Base-by-base conservation (phyloP, 441 rosid genomes). In the Gossypium lobatum region DNA sequence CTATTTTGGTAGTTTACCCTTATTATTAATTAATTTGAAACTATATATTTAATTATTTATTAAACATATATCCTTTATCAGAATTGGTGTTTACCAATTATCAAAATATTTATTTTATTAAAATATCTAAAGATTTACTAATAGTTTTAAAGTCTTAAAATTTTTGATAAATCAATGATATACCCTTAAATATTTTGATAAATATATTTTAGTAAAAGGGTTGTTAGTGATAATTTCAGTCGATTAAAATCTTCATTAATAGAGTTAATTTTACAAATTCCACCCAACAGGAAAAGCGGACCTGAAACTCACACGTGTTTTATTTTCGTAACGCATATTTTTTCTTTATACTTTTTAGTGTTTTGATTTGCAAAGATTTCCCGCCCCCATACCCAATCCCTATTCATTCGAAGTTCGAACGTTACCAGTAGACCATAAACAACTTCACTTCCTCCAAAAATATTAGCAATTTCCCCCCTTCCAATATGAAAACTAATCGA, bases 401-500 rank as follows among this genome's bases (percentile, higher is more conserved):
- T 20, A 9, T 13, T 65, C 37, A 26, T 52, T 52, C 57, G 57
- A 52, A 52, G 57, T 66, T 68, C 42, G 16, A 68, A 68, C 71
- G 59, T 50, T 48, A 25, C 45, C 45, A 25, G 3, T 3, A 66
- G 13, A 0, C 4, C 70, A 10, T 2, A 45, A 45, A 13, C 70
- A 45, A 46, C 21, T 48, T n/a, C 23, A 14, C 57, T 45, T 42
- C 54, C 21, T 11, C 4, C n/a, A 42, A 17, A 37, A 59, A 13
- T 28, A 3, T 23, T 59, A 25, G 39, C n/a, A 25, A 26, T 60
- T 58, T 25, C 34, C 18, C 20, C 23, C 13, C 9, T 16, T 2
- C 62, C 11, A 72, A 66, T 59, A 90, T 89, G 97, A 92, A 79
- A 78, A 48, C 85, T 4, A 66, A 74, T 59, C 89, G 88, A 72